Evolutionary conservation across 768 basidiomycete species (phyloP).

Genomic region (Lentinula boryana): DNA sequence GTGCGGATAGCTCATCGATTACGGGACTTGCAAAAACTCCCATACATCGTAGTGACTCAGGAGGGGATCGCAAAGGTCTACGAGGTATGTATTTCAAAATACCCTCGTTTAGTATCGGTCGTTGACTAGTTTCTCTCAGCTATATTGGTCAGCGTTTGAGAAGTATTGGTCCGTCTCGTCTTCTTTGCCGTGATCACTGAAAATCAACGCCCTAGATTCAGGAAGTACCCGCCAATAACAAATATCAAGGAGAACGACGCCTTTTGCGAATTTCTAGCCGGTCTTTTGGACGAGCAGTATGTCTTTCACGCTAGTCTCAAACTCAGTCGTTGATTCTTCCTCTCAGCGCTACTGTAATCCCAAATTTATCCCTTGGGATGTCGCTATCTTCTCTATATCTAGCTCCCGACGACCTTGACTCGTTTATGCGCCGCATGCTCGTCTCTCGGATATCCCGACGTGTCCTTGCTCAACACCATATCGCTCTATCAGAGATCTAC

Average conservation of each 20-base stretch:
- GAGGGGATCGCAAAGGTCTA: slow-evolving; percentile 81
- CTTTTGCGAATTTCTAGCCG: slow-evolving; percentile 69
- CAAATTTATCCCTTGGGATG: slow-evolving; percentile 74
- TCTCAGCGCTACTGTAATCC: slow-evolving; percentile 67
- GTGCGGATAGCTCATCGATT: slow-evolving; percentile 84
- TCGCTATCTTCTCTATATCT: slow-evolving; percentile 81
- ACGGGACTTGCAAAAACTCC: slow-evolving; percentile 80
- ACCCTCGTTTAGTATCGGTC: too few relatives aligned
- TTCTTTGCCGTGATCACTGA: slow-evolving; percentile 2
- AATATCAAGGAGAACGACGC: slow-evolving; percentile 67
- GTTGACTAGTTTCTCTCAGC: slow-evolving; percentile 29
- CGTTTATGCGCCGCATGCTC: slow-evolving; percentile 89
- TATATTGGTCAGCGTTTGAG: slow-evolving; percentile 86
- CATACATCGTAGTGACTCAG: slow-evolving; percentile 82
- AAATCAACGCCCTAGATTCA: slow-evolving; percentile 43
- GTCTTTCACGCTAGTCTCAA: slow-evolving; percentile 16
- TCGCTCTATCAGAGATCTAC: slow-evolving; percentile 66
- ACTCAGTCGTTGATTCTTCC: slow-evolving; percentile 5
- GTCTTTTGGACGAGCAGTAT: slow-evolving; percentile 72
- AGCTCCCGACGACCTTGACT: slow-evolving; percentile 71
- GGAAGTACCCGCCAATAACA: slow-evolving; percentile 67
- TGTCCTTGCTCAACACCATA: slow-evolving; percentile 85
- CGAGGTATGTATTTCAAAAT: slow-evolving; percentile 38
- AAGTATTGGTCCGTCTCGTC: slow-evolving; percentile 38
- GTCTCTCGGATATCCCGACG: slow-evolving; percentile 85